A percentile compares a stretch with the other conserved stretches of the same genome.
phyloP scores from a whole-genome alignment of 495 filamentous ascomycete species.

The Aspergillus bridgeri region DNA sequence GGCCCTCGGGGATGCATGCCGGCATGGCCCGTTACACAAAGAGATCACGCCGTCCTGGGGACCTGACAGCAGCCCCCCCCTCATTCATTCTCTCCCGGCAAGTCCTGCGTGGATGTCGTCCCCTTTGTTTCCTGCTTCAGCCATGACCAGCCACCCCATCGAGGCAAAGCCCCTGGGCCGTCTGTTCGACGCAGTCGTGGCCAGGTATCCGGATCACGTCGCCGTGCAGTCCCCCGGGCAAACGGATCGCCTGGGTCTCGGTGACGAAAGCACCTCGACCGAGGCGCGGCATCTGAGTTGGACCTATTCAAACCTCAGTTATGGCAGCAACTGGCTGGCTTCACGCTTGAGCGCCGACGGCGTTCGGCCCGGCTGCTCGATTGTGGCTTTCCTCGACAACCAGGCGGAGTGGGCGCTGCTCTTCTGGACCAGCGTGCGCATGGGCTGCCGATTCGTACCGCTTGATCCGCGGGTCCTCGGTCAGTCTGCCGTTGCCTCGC shows the following conservation, averaged over 20 bases:
- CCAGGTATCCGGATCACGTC: not conserved
- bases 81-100: no score
- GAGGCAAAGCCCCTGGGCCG: not conserved
- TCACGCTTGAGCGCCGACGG: conserved; percentile 5
- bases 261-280: not conserved
- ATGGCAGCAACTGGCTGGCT: conserved; percentile 12
- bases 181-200: not conserved
- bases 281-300: conserved; percentile 1
- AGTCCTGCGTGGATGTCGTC: no score
- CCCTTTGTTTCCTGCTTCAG: no score
- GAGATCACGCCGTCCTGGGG: no score
- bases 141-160: no score
- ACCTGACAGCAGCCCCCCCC: no score
- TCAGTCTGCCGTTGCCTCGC: conserved; percentile 13
- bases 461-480: conserved; percentile 24
- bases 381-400: conserved; percentile 29
- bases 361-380: conserved; percentile 10
- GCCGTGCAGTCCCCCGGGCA: not conserved
- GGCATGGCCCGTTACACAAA: no score
- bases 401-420: conserved; percentile 30
- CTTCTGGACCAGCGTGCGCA: conserved; percentile 27
- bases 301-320: conserved; percentile 16
- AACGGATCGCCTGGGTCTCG: not conserved
- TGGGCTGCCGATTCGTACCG: conserved; percentile 27
- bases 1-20: no score